Base-by-base conservation (phyloP, 176 grass and related monocot genomes). In the Aegilops bicornis region DNA sequence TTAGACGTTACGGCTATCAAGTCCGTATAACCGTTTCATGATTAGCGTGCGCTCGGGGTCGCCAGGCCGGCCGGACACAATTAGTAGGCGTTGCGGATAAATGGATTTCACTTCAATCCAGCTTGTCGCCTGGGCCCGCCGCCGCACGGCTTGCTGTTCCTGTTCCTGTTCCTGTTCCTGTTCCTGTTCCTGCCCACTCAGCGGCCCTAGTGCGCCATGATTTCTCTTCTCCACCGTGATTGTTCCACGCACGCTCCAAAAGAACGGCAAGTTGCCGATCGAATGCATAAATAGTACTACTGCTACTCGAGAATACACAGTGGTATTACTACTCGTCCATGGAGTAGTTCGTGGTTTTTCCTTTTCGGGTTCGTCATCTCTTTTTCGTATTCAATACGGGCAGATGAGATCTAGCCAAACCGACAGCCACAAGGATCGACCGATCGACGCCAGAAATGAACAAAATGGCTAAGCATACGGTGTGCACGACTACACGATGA, bases 191-290 rank as follows among this genome's bases (percentile, higher is more conserved):
- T 27, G 23, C 45, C 23, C 42, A 81, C 43, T n/a, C 25, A 0
- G 25, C 27, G 8, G 61, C 37, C 4, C 15, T 8, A 2, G 12
- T 14, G 14, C 63, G 79, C 5, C 61, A 82, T 86, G 83, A 82
- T 90, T 90, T 70, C 63, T 63, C 72, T 63, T 56, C 64, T 78
- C 70, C 43, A 6, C 45, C 33, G 65, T 33, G 16, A 77, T 78
- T 45, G 61, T 2, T 27, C 8, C 30, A 36, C 50, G 84, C 79
- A 70, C 33, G 67, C 36, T 83, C 9, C 0, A 43, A 76, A 86
- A 86, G 50, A 76, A 30, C 2, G 22, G 15, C 16, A 73, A 43
- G 13, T 31, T 42, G 54, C 37, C 22, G 32, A 11, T 42, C n/a
- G 7, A 58, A 58, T 20, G 17, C 52, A 16, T 50, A 52, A 52